Percentiles rank a stretch among this genome's conserved stretches.
Evolutionary conservation across 2,329 filamentous ascomycete species (phyloP).

Genomic region (Paraconiothyrium sp.): DNA sequence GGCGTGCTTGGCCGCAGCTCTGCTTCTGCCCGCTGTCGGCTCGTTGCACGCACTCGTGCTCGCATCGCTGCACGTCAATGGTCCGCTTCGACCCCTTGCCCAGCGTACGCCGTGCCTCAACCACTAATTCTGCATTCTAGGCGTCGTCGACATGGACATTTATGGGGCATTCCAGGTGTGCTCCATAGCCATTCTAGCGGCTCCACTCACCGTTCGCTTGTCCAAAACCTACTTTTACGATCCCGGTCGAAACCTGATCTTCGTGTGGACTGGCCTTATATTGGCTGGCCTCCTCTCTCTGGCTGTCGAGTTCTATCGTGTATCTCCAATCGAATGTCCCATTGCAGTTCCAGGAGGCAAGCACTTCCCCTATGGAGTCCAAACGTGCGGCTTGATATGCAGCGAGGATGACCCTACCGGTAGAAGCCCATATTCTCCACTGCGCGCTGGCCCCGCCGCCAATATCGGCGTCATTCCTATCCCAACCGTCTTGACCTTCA

Average conservation of each 20-base stretch:
- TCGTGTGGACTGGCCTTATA: slow-evolving; percentile 70
- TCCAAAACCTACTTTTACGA: slow-evolving; percentile 72
- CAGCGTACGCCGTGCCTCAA: slow-evolving; percentile 9
- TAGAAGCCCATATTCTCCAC: slow-evolving; percentile 61
- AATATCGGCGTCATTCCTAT: slow-evolving; percentile 71
- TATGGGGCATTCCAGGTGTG: slow-evolving; percentile 75
- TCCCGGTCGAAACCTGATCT: slow-evolving; percentile 72
- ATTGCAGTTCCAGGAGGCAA: slow-evolving; percentile 28
- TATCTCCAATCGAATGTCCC: slow-evolving; percentile 56
- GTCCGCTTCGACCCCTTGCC: slow-evolving; percentile 52
- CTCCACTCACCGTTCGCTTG: slow-evolving; percentile 68
- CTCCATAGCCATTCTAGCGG: slow-evolving; percentile 71
- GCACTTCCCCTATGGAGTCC: slow-evolving; percentile 58
- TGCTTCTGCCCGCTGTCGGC: slow-evolving; percentile 59
- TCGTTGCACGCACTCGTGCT: slow-evolving; percentile 71
- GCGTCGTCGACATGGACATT: slow-evolving; percentile 73
- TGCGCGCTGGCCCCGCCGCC: slow-evolving; percentile 65
- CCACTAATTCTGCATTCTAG: slow-evolving; percentile 48
- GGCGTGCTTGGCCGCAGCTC: slow-evolving; percentile 67
- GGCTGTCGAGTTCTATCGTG: slow-evolving; percentile 71
- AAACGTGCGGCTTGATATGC: slow-evolving; percentile 60
- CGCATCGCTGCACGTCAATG: slow-evolving; percentile 65
- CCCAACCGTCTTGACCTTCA: slow-evolving; percentile 65
- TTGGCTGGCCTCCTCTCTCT: slow-evolving; percentile 69
- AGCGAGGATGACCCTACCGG: slow-evolving; percentile 39